phyloP scores from a whole-genome alignment of 371 early-diverging fungal genomes.

The Sporodiniella umbellata region DNA sequence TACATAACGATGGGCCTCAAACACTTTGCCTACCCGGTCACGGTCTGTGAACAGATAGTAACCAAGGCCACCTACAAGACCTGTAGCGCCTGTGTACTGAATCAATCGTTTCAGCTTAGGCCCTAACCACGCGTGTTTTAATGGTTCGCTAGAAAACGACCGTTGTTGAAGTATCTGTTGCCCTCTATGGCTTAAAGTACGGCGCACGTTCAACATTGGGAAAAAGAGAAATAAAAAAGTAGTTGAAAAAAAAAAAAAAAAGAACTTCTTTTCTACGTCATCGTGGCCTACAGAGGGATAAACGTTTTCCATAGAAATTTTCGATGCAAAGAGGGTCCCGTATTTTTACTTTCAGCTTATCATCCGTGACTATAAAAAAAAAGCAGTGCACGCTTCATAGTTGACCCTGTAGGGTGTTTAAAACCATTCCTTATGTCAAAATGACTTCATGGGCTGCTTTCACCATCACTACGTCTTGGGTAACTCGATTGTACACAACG shows the following conservation, averaged over 20 bases:
- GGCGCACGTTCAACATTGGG: neutral
- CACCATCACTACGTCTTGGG: too few relatives aligned
- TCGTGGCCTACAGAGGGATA: too few relatives aligned
- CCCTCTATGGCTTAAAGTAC: too few relatives aligned
- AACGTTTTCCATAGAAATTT: too few relatives aligned
- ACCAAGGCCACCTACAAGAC: neutral
- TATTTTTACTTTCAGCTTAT: too few relatives aligned
- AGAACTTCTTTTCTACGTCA: neutral
- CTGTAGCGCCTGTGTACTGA: neutral
- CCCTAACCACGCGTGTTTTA: conserved; percentile 6
- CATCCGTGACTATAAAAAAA: too few relatives aligned
- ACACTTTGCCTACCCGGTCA: conserved; percentile 15
- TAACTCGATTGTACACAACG: too few relatives aligned
- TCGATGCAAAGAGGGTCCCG: too few relatives aligned
- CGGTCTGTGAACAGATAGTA: conserved; percentile 27
- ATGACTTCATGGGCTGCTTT: too few relatives aligned
- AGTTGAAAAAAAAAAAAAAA: neutral
- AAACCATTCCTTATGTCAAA: too few relatives aligned
- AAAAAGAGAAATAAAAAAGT: neutral
- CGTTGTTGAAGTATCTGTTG: neutral
- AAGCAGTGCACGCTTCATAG: too few relatives aligned
- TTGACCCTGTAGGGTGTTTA: too few relatives aligned
- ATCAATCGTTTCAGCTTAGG: conserved; percentile 6
- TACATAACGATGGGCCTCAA: conserved; percentile 25
- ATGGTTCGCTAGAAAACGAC: neutral